phyloP scores from a whole-genome alignment of 768 basidiomycete species.

The Pleurotus ostreatus region DNA sequence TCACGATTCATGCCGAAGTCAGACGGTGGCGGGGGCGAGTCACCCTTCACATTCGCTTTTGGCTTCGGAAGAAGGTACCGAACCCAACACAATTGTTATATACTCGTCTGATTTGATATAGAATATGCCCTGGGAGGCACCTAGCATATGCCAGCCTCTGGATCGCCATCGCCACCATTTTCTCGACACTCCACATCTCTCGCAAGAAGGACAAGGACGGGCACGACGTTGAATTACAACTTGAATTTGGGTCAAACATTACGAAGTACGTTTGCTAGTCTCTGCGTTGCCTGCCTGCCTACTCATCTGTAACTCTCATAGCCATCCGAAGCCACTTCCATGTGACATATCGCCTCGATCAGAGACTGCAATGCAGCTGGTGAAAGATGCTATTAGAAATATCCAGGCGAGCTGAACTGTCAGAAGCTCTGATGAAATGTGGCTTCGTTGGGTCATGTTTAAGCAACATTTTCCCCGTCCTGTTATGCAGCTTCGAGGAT shows the following conservation, averaged over 20 bases:
- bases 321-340: slow-evolving; percentile 12
- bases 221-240: slow-evolving; percentile 30
- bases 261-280: slow-evolving; percentile 31
- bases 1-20: slow-evolving; percentile 3
- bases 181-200: slow-evolving; percentile 41
- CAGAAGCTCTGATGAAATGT: too few relatives aligned
- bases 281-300: not conserved
- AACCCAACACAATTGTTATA: not conserved
- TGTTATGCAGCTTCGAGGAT: too few relatives aligned
- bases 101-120: not conserved
- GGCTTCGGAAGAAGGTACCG: slow-evolving; percentile 6
- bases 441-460: too few relatives aligned
- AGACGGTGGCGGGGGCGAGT: not conserved
- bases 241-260: slow-evolving; percentile 35
- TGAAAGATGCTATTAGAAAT: not conserved
- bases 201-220: slow-evolving; percentile 34
- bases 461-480: too few relatives aligned
- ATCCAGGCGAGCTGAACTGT: too few relatives aligned
- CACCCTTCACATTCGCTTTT: not conserved
- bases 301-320: not conserved
- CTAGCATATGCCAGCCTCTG: slow-evolving; percentile 45
- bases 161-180: slow-evolving; percentile 41
- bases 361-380: not conserved
- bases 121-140: slow-evolving; percentile 45
- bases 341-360: slow-evolving; percentile 13